phyloP scores from a whole-genome alignment of 1,139 yeast genomes.

The Fermentozyma sake region DNA sequence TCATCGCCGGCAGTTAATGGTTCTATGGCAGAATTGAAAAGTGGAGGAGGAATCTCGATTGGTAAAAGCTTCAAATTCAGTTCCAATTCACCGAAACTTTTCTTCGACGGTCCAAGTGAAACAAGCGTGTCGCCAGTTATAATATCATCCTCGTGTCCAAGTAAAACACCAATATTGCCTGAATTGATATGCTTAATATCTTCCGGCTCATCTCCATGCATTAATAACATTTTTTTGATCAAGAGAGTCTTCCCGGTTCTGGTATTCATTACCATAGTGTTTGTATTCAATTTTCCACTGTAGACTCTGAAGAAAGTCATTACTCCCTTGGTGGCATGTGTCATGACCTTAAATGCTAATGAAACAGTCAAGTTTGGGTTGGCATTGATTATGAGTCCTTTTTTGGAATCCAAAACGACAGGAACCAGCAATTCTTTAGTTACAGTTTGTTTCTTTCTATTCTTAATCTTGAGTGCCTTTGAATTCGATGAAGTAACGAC shows the following conservation, averaged over 20 bases:
- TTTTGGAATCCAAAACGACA: conserved; percentile 30
- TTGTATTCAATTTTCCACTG: conserved; percentile 67
- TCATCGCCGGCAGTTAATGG: conserved; percentile 83
- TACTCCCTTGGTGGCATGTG: conserved; percentile 78
- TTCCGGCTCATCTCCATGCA: conserved; percentile 86
- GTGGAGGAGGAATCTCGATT: conserved; percentile 86
- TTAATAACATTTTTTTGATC: conserved; percentile 63
- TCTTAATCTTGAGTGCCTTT: conserved; percentile 8
- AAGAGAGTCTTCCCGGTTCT: conserved; percentile 64
- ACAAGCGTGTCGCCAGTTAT: conserved; percentile 89
- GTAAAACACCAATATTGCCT: conserved; percentile 90
- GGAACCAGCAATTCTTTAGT: conserved; percentile 22
- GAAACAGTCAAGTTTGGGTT: conserved; percentile 66
- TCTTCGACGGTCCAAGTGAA: conserved; percentile 43
- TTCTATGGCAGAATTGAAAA: conserved; percentile 79
- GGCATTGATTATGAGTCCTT: conserved; percentile 51
- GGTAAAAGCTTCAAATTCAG: conserved; percentile 60
- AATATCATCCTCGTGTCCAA: conserved; percentile 66
- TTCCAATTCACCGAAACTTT: conserved; percentile 50
- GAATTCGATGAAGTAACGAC: conserved; percentile 35
- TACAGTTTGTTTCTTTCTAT: conserved; percentile 10
- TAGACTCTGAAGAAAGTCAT: conserved; percentile 87
- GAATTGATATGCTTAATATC: conserved; percentile 58
- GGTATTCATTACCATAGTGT: conserved; percentile 62
- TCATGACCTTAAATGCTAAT: conserved; percentile 84